Conservation (phyloP, 2,329 filamentous ascomycete genomes). For the Conoideocrella luteorostrata region DNA sequence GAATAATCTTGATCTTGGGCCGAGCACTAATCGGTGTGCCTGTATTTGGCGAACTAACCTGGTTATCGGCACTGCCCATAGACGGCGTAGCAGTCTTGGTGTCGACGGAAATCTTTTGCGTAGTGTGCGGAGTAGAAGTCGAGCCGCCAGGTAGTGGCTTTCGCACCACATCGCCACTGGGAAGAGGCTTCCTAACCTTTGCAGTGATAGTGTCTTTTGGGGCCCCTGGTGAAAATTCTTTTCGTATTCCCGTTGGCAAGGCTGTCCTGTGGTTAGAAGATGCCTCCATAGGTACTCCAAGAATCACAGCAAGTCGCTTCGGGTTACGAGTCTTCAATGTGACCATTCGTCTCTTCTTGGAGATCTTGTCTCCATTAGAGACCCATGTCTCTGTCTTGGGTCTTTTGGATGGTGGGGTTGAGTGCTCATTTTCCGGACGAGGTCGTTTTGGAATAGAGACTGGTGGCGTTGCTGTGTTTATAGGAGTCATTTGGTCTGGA, state of each 20-base stretch:
- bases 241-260: slow-evolving; percentile 24
- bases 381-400: slow-evolving; percentile 24
- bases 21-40: slow-evolving; percentile 20
- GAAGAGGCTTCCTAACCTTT: slow-evolving; percentile 31
- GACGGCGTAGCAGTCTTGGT: slow-evolving; percentile 15
- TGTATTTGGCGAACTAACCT: slow-evolving; percentile 15
- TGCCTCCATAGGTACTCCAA: slow-evolving; percentile 22
- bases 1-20: slow-evolving; percentile 32
- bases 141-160: slow-evolving; percentile 27
- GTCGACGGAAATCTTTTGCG: slow-evolving; percentile 21
- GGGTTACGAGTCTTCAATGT: slow-evolving; percentile 30
- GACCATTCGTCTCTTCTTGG: slow-evolving; percentile 29
- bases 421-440: slow-evolving; percentile 28
- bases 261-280: slow-evolving; percentile 22
- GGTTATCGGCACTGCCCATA: slow-evolving; percentile 18
- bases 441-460: slow-evolving; percentile 26
- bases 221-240: slow-evolving; percentile 17
- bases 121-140: slow-evolving; percentile 16
- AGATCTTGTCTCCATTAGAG: slow-evolving; percentile 13
- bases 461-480: slow-evolving; percentile 15
- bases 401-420: slow-evolving; percentile 30
- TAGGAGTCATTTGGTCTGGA: slow-evolving; percentile 14
- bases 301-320: slow-evolving; percentile 26
- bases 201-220: slow-evolving; percentile 24
- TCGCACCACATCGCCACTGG: slow-evolving; percentile 21